Evolutionary conservation across 169 alveolate genomes (phyloP).

Genomic region (Theileria orientalis): DNA sequence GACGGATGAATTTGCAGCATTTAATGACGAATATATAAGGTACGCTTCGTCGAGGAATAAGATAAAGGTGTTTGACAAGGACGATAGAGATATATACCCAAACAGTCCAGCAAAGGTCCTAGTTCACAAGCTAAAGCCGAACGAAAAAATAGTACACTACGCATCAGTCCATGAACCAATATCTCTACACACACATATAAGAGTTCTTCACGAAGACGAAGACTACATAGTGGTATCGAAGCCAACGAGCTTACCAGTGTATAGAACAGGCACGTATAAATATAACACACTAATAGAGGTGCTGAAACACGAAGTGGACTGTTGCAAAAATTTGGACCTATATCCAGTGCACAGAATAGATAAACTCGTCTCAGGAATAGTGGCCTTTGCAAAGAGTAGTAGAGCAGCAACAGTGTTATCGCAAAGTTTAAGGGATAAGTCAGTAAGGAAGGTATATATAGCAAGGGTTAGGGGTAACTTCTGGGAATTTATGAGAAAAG

Average conservation of each 20-base stretch:
- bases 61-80: slow-evolving; percentile 60
- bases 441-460: slow-evolving; percentile 64
- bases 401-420: slow-evolving; percentile 65
- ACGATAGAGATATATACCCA: slow-evolving; percentile 44
- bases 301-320: slow-evolving; percentile 45
- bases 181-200: slow-evolving; percentile 50
- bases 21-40: slow-evolving; percentile 53
- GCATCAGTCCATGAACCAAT: slow-evolving; percentile 71
- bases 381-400: slow-evolving; percentile 68
- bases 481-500: slow-evolving; percentile 24
- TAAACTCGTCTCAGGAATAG: slow-evolving; percentile 76
- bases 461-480: slow-evolving; percentile 78
- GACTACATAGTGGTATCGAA: slow-evolving; percentile 73
- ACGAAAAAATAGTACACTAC: slow-evolving; percentile 67
- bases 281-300: slow-evolving; percentile 70
- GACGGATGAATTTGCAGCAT: slow-evolving; percentile 70
- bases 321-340: slow-evolving; percentile 7
- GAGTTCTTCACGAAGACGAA: slow-evolving; percentile 64
- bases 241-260: slow-evolving; percentile 71
- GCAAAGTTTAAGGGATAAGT: slow-evolving; percentile 49
- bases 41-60: slow-evolving; percentile 53
- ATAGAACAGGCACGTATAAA: slow-evolving; percentile 74
- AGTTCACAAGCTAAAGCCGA: slow-evolving; percentile 61
- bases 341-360: slow-evolving; percentile 73
- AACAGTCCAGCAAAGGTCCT: slow-evolving; percentile 39